Evolutionary conservation across 495 filamentous ascomycete genomes (phyloP).

Genomic region (Penicillium subrubescens): DNA sequence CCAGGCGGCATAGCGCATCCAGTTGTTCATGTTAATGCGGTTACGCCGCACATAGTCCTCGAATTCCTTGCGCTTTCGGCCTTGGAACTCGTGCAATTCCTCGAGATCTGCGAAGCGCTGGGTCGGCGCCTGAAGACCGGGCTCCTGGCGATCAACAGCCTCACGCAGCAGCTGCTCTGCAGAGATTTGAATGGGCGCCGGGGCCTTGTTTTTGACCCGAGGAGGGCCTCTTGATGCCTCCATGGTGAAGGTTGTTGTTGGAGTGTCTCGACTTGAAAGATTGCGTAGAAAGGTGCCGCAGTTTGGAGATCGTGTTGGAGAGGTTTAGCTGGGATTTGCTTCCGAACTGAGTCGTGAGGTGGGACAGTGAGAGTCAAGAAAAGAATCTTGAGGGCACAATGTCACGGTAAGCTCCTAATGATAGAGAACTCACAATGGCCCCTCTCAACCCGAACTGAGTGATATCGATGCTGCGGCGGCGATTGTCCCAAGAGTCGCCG

Average conservation of each 20-base stretch:
- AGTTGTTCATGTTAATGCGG: constrained; percentile 95
- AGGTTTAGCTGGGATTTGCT: constrained; percentile 2
- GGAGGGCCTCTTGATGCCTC: constrained; percentile 92
- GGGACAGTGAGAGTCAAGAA: not conserved
- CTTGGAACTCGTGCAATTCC: constrained; percentile 97
- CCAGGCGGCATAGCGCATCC: constrained; percentile 97
- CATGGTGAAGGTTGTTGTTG: constrained; percentile 55
- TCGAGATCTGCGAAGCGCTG: constrained; percentile 96
- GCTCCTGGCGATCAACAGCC: constrained; percentile 96
- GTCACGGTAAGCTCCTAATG: not conserved
- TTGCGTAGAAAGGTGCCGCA: not conserved
- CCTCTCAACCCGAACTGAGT: constrained; percentile 7
- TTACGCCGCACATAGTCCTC: constrained; percentile 98
- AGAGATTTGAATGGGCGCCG: constrained; percentile 86
- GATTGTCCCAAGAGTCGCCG: constrained; percentile 10
- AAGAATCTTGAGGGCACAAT: not conserved
- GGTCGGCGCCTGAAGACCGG: constrained; percentile 82
- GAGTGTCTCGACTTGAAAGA: not conserved
- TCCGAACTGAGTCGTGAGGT: not conserved
- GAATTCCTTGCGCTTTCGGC: constrained; percentile 92
- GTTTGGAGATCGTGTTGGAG: not conserved
- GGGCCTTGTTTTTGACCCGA: constrained; percentile 95
- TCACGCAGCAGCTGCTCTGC: constrained; percentile 97
- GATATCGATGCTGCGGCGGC: not conserved
- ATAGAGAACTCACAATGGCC: not conserved